Evolutionary conservation across 1,139 yeast species (phyloP).

Genomic region (Hyphopichia pseudoburtonii): DNA sequence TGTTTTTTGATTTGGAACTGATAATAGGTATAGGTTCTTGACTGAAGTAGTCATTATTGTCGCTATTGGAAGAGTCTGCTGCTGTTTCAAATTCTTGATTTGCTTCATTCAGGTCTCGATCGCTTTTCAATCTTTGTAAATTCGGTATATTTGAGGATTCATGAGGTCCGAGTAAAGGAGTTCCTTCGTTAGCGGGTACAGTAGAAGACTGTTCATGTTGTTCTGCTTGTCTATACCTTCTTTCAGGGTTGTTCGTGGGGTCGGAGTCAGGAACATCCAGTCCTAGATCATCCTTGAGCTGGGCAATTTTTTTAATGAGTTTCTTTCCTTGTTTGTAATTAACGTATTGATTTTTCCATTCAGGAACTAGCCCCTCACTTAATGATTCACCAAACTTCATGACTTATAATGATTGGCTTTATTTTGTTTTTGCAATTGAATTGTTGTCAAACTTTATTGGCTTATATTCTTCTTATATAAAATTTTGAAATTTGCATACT

Average conservation of each 20-base stretch:
- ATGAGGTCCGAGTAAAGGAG: constrained; percentile 29
- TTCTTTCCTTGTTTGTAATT: constrained; percentile 63
- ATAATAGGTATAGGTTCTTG: not conserved
- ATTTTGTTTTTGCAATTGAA: too few species aligned
- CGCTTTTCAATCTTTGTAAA: not conserved
- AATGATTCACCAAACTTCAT: constrained; percentile 67
- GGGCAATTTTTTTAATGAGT: constrained; percentile 28
- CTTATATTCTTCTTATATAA: too few species aligned
- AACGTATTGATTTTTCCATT: constrained; percentile 81
- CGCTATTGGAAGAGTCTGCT: constrained; percentile 1
- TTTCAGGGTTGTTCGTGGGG: not conserved
- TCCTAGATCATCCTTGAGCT: constrained; percentile 8
- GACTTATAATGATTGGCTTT: too few species aligned
- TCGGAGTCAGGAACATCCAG: not conserved
- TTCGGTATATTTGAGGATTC: constrained; percentile 1
- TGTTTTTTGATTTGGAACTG: not conserved
- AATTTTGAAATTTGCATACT: too few species aligned
- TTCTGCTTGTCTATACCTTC: not conserved
- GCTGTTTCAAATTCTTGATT: constrained; percentile 1
- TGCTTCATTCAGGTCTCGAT: not conserved
- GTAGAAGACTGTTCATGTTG: too few species aligned
- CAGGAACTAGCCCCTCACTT: constrained; percentile 69
- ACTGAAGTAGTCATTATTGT: not conserved
- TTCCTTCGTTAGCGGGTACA: constrained; percentile 20
- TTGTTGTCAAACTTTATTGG: too few species aligned